Evolutionary conservation across 805 yeast genomes (phyloP).

Genomic region (Candida manassasensis): DNA sequence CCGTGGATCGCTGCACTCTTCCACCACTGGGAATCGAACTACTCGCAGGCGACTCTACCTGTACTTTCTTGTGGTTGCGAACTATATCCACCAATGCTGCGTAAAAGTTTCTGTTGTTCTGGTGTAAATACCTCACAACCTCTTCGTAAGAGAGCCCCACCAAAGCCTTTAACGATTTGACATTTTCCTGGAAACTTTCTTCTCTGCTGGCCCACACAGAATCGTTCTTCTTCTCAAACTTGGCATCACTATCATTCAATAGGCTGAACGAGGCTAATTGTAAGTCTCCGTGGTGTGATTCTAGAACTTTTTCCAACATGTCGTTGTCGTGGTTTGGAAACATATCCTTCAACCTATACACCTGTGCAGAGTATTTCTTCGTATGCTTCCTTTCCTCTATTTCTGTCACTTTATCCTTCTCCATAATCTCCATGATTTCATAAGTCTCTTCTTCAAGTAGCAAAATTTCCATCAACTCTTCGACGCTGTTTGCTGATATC

Average conservation of each 20-base stretch:
- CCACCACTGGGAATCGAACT: constrained; percentile 18
- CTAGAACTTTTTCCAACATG: constrained; percentile 23
- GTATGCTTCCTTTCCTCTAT: too few species aligned
- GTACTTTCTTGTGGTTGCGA: constrained; percentile 7
- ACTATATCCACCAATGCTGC: constrained; percentile 37
- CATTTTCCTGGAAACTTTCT: constrained; percentile 12
- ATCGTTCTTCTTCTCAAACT: not conserved
- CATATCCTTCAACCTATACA: constrained; percentile 31
- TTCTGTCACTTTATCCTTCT: not conserved
- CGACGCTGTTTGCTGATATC: constrained; percentile 17
- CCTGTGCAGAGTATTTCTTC: constrained; percentile 10
- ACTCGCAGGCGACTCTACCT: not conserved
- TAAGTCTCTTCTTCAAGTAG: constrained; percentile 13
- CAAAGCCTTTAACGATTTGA: constrained; percentile 15
- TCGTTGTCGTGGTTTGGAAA: constrained; percentile 40
- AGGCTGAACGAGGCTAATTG: constrained; percentile 13
- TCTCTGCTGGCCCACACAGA: constrained; percentile 8
- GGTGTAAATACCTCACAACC: constrained; percentile 18
- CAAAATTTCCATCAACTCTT: constrained; percentile 22
- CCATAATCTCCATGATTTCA: constrained; percentile 4
- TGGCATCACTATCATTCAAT: constrained; percentile 3
- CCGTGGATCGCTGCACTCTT: constrained; percentile 28
- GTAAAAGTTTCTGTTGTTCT: constrained; percentile 21
- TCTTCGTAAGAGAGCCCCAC: constrained; percentile 14
- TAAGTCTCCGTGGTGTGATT: constrained; percentile 24